Base-by-base conservation (phyloP, 345 rosid genomes). In the Diplotaxis tenuifolia region DNA sequence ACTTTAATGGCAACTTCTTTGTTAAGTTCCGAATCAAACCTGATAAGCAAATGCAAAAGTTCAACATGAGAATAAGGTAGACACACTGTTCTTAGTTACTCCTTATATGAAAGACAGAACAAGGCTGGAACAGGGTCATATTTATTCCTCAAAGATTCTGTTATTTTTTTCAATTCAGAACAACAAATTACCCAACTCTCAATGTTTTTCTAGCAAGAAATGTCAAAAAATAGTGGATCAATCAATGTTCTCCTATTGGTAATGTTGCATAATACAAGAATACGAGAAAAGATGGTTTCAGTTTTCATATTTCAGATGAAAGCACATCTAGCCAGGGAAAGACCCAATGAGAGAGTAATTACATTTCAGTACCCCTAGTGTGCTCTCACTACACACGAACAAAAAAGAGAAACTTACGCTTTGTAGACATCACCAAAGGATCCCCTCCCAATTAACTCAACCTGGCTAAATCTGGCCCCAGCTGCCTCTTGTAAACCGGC, bases 1-100 rank as follows among this genome's bases (percentile, higher is more conserved):
- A 95, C 99, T 86, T 95, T 95, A 67, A 95, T 95, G 68, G 99
- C 99, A 82, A 95, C 97, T 23, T 87, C 98, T 85, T 92, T 92
- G 87, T 86, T 86, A 75, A 95, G 94, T 29, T 86, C 98, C 83
- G 85, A 86, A 70, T 95, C 99, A 84, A 90, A 95, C 86, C 99
- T 95, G 90, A 78, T 81, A 71, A 79, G 65, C 75, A 70, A 59
- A 72, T 52, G 62, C 64, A 84, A 60, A 54, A 67, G 8, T 54
- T 75, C 67, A 84, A 72, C 32, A 60, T 38, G 36, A 27, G 16
- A 65, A 65, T 34, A 68, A 55, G 22, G 61, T 19, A 70, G n/a
- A 62, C 29, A 9, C 32, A 23, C 25, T 23, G 25, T 3, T 23
- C 3, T 23, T 23, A 23, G 25, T 23, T 23, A 23, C 2, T 23